Evolutionary conservation across 306 rosid species (phyloP), one percentile per base, ranked within the genome.

Genomic region (Hippophae tibetana): DNA sequence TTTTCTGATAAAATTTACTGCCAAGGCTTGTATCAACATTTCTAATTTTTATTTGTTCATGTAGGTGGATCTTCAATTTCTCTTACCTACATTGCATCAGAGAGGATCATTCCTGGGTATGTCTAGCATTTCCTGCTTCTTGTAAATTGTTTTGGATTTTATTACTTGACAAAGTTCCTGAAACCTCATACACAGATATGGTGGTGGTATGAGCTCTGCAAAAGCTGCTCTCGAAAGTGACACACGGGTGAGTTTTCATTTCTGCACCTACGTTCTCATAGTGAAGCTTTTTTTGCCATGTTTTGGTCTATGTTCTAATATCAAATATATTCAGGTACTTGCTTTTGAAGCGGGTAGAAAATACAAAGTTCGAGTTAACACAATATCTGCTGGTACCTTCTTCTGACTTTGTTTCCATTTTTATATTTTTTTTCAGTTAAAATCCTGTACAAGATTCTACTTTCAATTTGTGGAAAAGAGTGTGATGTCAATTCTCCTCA

Each of bases 141-240:
- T 0, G n/a, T 62, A 42, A 46, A 38, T 7, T 10, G 55, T 42
- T 55, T 61, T 55, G 38, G 55, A 50, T 48, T 6, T 52, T 50
- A 58, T 52, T 41, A 54, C 31, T 41, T 31, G 31, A 7, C 8
- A 53, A 11, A 53, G 13, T 25, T n/a, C n/a, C 49, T 10, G 9
- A 27, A 27, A 9, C 23, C 13, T 12, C 41, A 56, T 23, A 31
- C 65, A 48, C 79, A 92, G 99, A 56, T 92, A 92, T 66, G 96
- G 99, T 59, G 96, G 99, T 47, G 99, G 99, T 47, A 92, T 92
- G 99, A 92, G 99, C 66, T 88, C 99, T 68, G 99, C 96, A 3
- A 92, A 92, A 76, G 93, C 99, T 65, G 95, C 95, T 51, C 68
- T 92, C 56, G 99, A 92, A 83, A 92, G 99, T 64, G 99, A 92